These are phyloP conservation scores for Xylariaceae sp. DNA, from an alignment of 2,329 filamentous ascomycete species.

Conservation along the genomic window DNA sequence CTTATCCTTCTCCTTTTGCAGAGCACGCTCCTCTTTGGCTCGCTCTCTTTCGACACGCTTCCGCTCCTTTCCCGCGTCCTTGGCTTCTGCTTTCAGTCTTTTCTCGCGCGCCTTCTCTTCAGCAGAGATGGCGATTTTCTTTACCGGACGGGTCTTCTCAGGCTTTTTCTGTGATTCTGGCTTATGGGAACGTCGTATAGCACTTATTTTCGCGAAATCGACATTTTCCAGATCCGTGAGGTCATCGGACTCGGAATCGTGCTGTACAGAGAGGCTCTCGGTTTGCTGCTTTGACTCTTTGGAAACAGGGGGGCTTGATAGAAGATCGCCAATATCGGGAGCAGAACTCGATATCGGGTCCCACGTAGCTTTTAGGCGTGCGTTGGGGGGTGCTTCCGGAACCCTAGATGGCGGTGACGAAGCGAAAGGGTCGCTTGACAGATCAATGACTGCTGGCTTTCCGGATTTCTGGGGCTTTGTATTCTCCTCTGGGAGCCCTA, in stretches of 20 bases:
- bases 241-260: conserved; percentile 38
- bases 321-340: conserved; percentile 27
- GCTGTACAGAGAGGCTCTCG: conserved; percentile 29
- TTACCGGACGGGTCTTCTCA: conserved; percentile 13
- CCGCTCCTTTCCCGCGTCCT: conserved; percentile 49
- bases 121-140: conserved; percentile 23
- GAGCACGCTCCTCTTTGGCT: conserved; percentile 55
- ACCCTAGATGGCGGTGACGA: conserved; percentile 8
- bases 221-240: conserved; percentile 44
- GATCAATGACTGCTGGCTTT: conserved; percentile 22
- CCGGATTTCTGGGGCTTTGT: conserved; percentile 11
- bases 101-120: conserved; percentile 38
- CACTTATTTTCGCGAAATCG: conserved; percentile 30
- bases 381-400: conserved; percentile 17
- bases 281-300: conserved; percentile 17
- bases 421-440: conserved; percentile 26
- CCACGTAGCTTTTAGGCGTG: conserved; percentile 32
- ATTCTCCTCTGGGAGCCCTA: conserved; percentile 3
- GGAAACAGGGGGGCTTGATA: conserved; percentile 10
- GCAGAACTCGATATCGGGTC: conserved; percentile 51
- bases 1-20: conserved; percentile 58
- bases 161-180: conserved; percentile 17
- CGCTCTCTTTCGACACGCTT: conserved; percentile 53
- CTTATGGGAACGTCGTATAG: conserved; percentile 13
- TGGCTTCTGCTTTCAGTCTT: conserved; percentile 41